These are phyloP conservation scores for Monilinia fructigena DNA, from an alignment of 2,329 filamentous ascomycete genomes.

Conservation along the genomic window DNA sequence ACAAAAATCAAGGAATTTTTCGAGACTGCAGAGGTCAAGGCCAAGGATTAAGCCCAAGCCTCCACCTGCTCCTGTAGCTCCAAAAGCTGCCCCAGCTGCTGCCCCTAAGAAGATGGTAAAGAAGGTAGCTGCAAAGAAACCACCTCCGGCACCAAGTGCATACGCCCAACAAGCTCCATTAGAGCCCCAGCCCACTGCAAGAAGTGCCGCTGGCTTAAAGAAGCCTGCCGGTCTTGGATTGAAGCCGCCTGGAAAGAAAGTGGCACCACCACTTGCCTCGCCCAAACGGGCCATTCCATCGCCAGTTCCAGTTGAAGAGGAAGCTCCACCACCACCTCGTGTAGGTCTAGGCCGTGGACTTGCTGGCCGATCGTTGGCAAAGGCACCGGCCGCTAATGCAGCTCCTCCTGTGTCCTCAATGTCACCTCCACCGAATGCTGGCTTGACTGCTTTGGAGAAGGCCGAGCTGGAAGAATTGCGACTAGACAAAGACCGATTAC, in stretches of 20 bases:
- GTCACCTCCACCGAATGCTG: slow-evolving; percentile 60
- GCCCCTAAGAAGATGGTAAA: slow-evolving; percentile 47
- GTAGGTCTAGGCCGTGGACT: slow-evolving; percentile 60
- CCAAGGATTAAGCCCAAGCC: slow-evolving; percentile 89
- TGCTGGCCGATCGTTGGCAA: slow-evolving; percentile 80
- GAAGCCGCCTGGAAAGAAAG: slow-evolving; percentile 59
- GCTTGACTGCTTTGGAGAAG: slow-evolving; percentile 75
- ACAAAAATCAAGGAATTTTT: slow-evolving; percentile 93
- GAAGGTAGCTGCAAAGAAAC: slow-evolving; percentile 48
- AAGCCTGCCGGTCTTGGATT: slow-evolving; percentile 52
- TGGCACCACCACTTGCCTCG: slow-evolving; percentile 48
- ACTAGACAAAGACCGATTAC: slow-evolving; percentile 74
- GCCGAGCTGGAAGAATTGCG: slow-evolving; percentile 91
- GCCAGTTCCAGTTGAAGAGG: slow-evolving; percentile 45
- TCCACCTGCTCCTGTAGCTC: slow-evolving; percentile 61
- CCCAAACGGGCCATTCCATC: slow-evolving; percentile 49
- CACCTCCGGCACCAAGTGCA: slow-evolving; percentile 46
- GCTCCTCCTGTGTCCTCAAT: slow-evolving; percentile 51
- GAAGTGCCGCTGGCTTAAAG: slow-evolving; percentile 50
- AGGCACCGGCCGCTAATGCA: slow-evolving; percentile 52
- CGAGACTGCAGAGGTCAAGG: slow-evolving; percentile 77
- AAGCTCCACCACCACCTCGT: slow-evolving; percentile 41
- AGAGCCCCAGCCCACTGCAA: slow-evolving; percentile 58
- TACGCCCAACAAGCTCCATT: slow-evolving; percentile 53
- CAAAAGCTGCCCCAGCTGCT: slow-evolving; percentile 48